A percentile compares a stretch with the other conserved stretches of the same genome.
Evolutionary conservation across 371 early-diverging fungal species (phyloP).

Genomic region (Actinomortierella ambigua): DNA sequence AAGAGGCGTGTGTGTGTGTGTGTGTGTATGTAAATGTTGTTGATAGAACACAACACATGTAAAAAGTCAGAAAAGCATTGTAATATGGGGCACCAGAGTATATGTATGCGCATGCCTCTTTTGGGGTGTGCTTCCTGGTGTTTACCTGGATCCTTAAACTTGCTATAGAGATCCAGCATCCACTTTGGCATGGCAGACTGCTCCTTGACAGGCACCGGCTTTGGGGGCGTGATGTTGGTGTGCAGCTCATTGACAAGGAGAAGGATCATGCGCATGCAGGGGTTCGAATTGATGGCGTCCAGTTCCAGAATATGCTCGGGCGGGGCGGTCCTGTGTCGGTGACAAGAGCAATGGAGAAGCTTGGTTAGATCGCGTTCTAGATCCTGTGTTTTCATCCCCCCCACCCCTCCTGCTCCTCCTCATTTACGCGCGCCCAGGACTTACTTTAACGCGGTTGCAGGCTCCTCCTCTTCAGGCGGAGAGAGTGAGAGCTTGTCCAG

Average conservation of each 20-base stretch:
- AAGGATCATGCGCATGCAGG: conserved; percentile 62
- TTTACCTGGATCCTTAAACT: conserved; percentile 47
- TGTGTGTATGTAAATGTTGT: background rate
- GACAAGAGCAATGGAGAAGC: no score
- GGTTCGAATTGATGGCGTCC: conserved; percentile 62
- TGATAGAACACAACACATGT: background rate
- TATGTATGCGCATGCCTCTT: no score
- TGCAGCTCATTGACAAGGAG: conserved; percentile 58
- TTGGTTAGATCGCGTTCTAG: no score
- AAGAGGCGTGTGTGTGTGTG: background rate
- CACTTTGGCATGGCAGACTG: conserved; percentile 61
- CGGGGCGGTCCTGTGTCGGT: no score
- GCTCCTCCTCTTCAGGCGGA: no score
- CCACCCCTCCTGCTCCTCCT: no score
- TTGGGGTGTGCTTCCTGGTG: no score
- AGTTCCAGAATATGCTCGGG: conserved; percentile 47
- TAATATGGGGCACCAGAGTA: no score
- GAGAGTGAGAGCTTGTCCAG: background rate
- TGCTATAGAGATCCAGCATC: conserved; percentile 61
- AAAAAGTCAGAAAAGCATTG: background rate
- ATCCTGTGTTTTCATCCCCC: no score
- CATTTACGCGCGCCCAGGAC: no score
- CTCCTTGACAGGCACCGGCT: conserved; percentile 28
- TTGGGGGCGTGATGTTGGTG: conserved; percentile 45
- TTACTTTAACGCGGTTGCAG: no score